Evolutionary conservation across 1,284 basidiomycete species (phyloP), one percentile per base, ranked within the genome.

Genomic region (Papiliotrema flavescens): DNA sequence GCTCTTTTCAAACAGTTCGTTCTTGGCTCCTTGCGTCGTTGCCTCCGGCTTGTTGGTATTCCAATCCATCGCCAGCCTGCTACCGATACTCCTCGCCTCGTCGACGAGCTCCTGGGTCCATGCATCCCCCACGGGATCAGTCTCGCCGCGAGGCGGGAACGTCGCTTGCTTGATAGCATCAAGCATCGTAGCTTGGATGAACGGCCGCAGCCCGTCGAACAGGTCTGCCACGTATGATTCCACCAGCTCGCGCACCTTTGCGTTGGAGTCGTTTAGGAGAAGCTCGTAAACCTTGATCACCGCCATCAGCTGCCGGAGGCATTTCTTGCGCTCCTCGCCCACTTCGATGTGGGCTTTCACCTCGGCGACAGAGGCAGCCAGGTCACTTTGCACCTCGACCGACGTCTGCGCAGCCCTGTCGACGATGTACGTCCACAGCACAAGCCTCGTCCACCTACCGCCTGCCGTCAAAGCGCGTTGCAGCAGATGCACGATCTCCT

Each of bases 1-100:
- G 41, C 54, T 64, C 34, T 48, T 54, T 28, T 66, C 61, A 48
- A 69, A 69, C 32, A 71, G 49, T 5, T 67, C 62, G 20, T 61
- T 62, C 48, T 62, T 64, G 24, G 49, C 43, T 39, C 41, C 44
- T 19, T 42, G 36, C 14, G 5, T 26, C 11, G 28, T n/a, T 15
- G n/a, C 24, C 1, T 9, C 34, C 1, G 32, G 37, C 8, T 15
- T 47, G 43, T 35, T 44, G 13, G 23, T 44, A 8, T 24, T 15
- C 52, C 41, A 47, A 8, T 52, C 34, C 1, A 20, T 23, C 14
- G 37, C 26, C 17, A 54, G 17, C 15, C n/a, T 26, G 26, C 17
- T 20, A 9, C 43, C 34, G n/a, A 28, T 20, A 15, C n/a, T 35
- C 32, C 13, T 40, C 19, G 14, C 28, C 15, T 14, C 39, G n/a